Evolutionary conservation across 2,329 filamentous ascomycete genomes (phyloP).

Genomic region (Phaeomoniella chlamydospora): DNA sequence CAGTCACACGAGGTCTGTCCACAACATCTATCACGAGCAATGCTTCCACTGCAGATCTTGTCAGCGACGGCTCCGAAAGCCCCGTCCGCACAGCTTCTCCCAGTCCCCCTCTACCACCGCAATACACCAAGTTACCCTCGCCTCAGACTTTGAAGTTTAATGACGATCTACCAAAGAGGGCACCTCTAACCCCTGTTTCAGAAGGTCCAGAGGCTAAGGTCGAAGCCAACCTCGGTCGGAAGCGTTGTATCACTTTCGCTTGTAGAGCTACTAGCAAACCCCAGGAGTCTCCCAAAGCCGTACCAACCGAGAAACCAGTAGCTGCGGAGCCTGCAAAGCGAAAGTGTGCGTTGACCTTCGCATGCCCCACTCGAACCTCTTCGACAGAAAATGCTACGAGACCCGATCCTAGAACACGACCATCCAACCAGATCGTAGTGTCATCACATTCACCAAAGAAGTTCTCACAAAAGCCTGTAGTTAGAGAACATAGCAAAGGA

Average conservation of each 20-base stretch:
- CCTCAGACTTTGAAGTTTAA: slow-evolving; percentile 11
- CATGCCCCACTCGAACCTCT: slow-evolving; percentile 23
- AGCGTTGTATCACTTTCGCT: slow-evolving; percentile 84
- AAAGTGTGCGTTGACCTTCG: slow-evolving; percentile 30
- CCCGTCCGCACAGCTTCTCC: slow-evolving; percentile 77
- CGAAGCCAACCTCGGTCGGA: slow-evolving; percentile 55
- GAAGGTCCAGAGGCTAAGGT: slow-evolving; percentile 39
- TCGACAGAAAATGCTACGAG: not conserved
- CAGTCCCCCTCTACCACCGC: slow-evolving; percentile 63
- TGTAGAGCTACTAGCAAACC: slow-evolving; percentile 45
- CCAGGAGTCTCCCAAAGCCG: slow-evolving; percentile 18
- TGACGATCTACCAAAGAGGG: slow-evolving; percentile 13
- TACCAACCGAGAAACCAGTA: slow-evolving; percentile 15
- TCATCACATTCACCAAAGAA: no score
- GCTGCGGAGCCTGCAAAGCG: slow-evolving; percentile 21
- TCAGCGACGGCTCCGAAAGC: slow-evolving; percentile 84
- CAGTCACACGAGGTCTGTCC: slow-evolving; percentile 25
- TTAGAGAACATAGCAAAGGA: not conserved
- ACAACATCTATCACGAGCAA: slow-evolving; percentile 63
- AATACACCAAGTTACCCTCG: slow-evolving; percentile 5
- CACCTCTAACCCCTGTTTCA: slow-evolving; percentile 11
- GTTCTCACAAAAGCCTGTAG: no score
- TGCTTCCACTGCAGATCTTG: slow-evolving; percentile 76
- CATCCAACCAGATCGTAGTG: no score
- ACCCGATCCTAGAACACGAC: not conserved